phyloP scores from a whole-genome alignment of 108 stramenopile genomes.

The Nitzschia palea region DNA sequence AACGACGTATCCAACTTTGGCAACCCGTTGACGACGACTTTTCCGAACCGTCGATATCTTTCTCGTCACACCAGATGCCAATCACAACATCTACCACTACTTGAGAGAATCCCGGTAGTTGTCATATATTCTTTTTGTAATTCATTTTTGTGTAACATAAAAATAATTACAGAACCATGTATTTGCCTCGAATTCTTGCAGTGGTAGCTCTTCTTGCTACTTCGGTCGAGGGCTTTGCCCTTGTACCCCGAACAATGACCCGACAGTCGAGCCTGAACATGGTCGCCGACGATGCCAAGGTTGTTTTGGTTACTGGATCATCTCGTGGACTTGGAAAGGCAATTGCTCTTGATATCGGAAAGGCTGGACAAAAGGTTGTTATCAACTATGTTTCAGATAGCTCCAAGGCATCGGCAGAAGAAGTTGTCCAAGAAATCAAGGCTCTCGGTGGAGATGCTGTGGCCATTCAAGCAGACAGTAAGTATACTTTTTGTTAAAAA shows the following conservation, averaged over 20 bases:
- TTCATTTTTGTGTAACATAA: neutral
- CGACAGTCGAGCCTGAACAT: constrained; percentile 47
- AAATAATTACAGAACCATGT: neutral
- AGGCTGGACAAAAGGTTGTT: constrained; percentile 88
- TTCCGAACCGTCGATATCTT: neutral
- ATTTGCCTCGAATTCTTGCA: neutral
- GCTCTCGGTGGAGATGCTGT: constrained; percentile 77
- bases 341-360: constrained; percentile 90
- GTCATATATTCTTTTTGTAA: neutral
- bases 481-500: constrained; percentile 40
- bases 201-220: constrained; percentile 1
- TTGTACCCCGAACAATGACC: neutral
- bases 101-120: no score
- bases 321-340: constrained; percentile 92
- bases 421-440: constrained; percentile 82
- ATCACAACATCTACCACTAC: neutral
- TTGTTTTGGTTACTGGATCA: constrained; percentile 90
- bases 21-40: neutral
- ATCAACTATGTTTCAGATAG: constrained; percentile 93
- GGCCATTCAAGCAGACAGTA: constrained; percentile 87
- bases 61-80: neutral
- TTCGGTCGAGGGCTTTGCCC: constrained; percentile 27
- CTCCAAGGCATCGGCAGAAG: constrained; percentile 76
- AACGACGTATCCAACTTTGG: constrained; percentile 5
- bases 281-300: constrained; percentile 87